Base-by-base conservation (phyloP, 768 basidiomycete genomes). In the Leccinellum rugosiceps region DNA sequence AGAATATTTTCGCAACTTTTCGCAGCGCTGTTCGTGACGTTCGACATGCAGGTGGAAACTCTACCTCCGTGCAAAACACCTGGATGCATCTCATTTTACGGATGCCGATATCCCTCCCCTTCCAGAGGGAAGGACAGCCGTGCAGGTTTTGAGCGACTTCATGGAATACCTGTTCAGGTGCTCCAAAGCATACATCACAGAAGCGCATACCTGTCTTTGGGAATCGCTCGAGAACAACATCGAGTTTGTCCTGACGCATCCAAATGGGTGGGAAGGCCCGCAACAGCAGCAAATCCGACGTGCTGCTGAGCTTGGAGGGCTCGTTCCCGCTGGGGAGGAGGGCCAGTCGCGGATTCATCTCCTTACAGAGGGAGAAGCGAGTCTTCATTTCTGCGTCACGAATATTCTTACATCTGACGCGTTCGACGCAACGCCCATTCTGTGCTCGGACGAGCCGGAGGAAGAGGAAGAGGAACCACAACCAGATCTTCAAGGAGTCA, bases 331-430 rank as follows among this genome's bases (percentile, higher is more conserved):
- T 41, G 75, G 65, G 52, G 60, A 64, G 2, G 65, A 65, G 6
- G 78, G 75, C 0, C 76, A 62, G 30, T 65, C 69, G 1, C 76
- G 80, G 0, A 65, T 85, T 2, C 77, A 76, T 3, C 81, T 86
- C 53, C 78, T 85, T 5, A 85, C 83, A 0, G 84, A 86, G 58
- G 84, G 84, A 1, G 84, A 85, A 65, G 84, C 84, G 0, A 83
- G 60, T 31, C 60, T 61, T 4, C 79, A 85, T 62, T 85, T 80
- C 59, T 84, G 83, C 47, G 72, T 84, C 17, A 71, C 75, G 43
- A 78, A 75, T 58, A 76, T 79, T 0, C 62, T 81, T 6, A 70
- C 75, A 1, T 71, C 66, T 2, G 74, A 78, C 3, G 25, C 49
- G 32, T 53, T 66, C 19, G 57, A 55, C 6, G 25, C 50, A 1